These are phyloP conservation scores for Dryas octopetala DNA, from an alignment of 306 rosid genomes.

Conservation along the genomic window DNA sequence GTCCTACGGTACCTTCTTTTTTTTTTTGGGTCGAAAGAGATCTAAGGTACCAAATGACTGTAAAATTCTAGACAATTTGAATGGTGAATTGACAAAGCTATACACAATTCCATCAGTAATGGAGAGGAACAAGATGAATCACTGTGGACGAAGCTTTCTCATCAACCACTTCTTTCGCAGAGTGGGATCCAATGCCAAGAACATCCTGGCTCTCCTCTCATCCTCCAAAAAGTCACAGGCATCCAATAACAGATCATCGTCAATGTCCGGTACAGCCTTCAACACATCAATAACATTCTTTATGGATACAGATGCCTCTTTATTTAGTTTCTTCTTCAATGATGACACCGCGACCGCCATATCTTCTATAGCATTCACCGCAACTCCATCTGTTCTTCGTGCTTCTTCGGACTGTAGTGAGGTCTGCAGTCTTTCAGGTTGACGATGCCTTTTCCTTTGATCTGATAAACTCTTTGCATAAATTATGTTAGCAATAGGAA, in stretches of 20 bases:
- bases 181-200: constrained; percentile 40
- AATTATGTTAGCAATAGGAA: background rate
- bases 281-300: constrained; percentile 36
- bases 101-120: too few relatives aligned
- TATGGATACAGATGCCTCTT: constrained; percentile 41
- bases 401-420: constrained; percentile 33
- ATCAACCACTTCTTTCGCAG: constrained; percentile 49
- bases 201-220: constrained; percentile 51
- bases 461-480: constrained; percentile 11
- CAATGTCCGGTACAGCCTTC: constrained; percentile 53
- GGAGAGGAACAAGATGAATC: background rate
- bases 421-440: constrained; percentile 13
- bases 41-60: too few relatives aligned
- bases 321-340: constrained; percentile 41
- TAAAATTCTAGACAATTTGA: too few relatives aligned
- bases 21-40: too few relatives aligned
- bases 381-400: constrained; percentile 22
- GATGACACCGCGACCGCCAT: constrained; percentile 42
- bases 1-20: too few relatives aligned
- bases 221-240: constrained; percentile 52
- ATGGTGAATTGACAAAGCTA: background rate
- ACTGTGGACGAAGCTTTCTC: constrained; percentile 42
- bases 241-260: constrained; percentile 49
- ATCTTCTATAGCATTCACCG: constrained; percentile 30
- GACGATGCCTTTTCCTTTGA: constrained; percentile 31